Percentiles rank a stretch among this genome's conserved stretches.
phyloP scores from a whole-genome alignment of 352 stramenopile genomes.

The Poterioochromonas sp. region DNA sequence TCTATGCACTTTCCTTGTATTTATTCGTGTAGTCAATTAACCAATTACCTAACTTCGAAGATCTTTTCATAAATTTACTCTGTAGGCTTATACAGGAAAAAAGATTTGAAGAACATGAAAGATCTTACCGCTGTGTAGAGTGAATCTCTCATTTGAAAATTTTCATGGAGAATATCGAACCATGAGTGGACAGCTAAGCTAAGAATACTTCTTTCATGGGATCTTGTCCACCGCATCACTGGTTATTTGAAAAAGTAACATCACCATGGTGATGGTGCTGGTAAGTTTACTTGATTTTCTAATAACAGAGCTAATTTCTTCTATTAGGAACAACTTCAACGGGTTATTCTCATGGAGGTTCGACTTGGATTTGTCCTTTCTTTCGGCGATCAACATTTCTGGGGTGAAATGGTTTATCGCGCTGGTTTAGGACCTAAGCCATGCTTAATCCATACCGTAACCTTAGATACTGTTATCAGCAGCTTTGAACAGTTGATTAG shows the following conservation, averaged over 20 bases:
- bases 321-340: slow-evolving; percentile 72
- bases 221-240: slow-evolving; percentile 67
- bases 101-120: no score
- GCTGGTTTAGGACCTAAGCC: slow-evolving; percentile 37
- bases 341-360: slow-evolving; percentile 71
- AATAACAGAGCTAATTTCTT: background rate
- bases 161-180: no score
- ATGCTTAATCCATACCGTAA: slow-evolving; percentile 61
- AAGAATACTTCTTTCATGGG: slow-evolving; percentile 42
- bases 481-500: slow-evolving; percentile 61
- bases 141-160: no score
- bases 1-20: no score
- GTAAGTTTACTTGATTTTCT: slow-evolving; percentile 59
- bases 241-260: slow-evolving; percentile 72
- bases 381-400: slow-evolving; percentile 89
- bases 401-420: slow-evolving; percentile 56
- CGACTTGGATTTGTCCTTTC: slow-evolving; percentile 84
- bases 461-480: slow-evolving; percentile 58
- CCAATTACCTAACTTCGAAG: no score
- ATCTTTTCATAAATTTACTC: no score
- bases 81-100: no score
- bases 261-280: slow-evolving; percentile 68
- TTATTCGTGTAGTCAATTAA: no score
- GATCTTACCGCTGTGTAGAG: no score
- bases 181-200: slow-evolving; percentile 61